Conservation (phyloP, 179 eudicot genomes). For the Monotropa hypopitys region DNA sequence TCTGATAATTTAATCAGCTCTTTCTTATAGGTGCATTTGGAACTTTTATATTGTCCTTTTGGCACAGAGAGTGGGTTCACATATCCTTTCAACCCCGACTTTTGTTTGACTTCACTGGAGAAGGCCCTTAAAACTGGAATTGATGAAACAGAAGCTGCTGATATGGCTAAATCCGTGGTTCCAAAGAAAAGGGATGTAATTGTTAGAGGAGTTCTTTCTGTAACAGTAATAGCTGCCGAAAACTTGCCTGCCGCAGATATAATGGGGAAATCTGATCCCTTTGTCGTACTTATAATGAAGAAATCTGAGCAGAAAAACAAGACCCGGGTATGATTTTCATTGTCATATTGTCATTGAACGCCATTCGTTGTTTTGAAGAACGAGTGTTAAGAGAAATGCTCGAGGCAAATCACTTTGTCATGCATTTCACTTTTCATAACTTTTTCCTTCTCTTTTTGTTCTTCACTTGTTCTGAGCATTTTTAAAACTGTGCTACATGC, state of each 20-base stretch:
- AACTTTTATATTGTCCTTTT: constrained; percentile 69
- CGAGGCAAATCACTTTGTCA: not conserved
- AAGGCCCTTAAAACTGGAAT: constrained; percentile 42
- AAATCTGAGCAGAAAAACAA: constrained; percentile 53
- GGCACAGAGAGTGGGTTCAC: constrained; percentile 42
- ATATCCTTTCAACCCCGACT: constrained; percentile 38
- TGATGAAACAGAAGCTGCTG: constrained; percentile 25
- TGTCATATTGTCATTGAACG: not conserved
- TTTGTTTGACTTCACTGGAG: constrained; percentile 53
- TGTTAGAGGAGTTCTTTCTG: constrained; percentile 76
- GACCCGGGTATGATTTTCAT: constrained; percentile 51
- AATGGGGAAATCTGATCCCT: constrained; percentile 79
- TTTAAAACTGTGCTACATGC: not conserved
- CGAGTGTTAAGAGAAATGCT: not conserved
- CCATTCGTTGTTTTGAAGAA: not conserved
- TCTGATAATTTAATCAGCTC: not conserved
- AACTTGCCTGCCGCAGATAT: constrained; percentile 59
- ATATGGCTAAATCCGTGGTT: constrained; percentile 25
- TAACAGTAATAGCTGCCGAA: constrained; percentile 65
- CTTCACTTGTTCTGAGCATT: not conserved
- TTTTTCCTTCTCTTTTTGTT: not conserved
- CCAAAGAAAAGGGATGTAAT: constrained; percentile 45
- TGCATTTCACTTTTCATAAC: not conserved
- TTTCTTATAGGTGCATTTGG: constrained; percentile 54
- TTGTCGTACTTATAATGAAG: constrained; percentile 47